Conservation (phyloP, 2,329 filamentous ascomycete species). For the Metarhizium guizhouense region DNA sequence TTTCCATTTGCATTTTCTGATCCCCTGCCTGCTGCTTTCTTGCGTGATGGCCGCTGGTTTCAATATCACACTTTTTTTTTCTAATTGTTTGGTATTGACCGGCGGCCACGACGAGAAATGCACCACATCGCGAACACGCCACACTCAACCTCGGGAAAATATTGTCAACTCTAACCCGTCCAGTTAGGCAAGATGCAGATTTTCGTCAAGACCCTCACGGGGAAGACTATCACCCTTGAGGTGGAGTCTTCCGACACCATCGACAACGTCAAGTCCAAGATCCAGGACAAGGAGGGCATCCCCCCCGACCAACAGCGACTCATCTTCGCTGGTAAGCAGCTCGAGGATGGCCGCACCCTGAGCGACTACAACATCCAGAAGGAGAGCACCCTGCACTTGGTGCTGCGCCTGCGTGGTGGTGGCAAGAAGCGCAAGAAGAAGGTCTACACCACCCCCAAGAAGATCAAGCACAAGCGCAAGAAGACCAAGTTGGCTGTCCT, state of each 20-base stretch:
- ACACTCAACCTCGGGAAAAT: neutral
- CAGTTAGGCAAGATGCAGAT: slow-evolving; percentile 63
- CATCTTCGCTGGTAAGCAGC: slow-evolving; percentile 99
- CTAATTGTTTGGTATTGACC: neutral
- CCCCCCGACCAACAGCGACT: slow-evolving; percentile 98
- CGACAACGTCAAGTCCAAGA: slow-evolving; percentile 99
- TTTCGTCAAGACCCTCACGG: slow-evolving; percentile 84
- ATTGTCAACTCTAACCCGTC: slow-evolving; percentile 29
- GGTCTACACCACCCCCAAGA: slow-evolving; percentile 99
- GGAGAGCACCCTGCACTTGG: slow-evolving; percentile 96
- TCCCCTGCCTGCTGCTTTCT: slow-evolving; percentile 15
- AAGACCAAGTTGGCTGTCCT: slow-evolving; percentile 99
- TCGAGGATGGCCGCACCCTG: slow-evolving; percentile 97
- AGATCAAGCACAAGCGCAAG: slow-evolving; percentile 99
- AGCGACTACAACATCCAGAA: slow-evolving; percentile 99
- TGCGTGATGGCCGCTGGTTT: slow-evolving; percentile 1
- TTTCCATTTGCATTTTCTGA: neutral
- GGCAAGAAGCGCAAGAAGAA: slow-evolving; percentile 99
- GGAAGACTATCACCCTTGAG: slow-evolving; percentile 99
- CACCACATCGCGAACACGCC: neutral
- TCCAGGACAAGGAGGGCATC: slow-evolving; percentile 98
- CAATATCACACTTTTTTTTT: neutral
- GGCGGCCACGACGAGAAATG: neutral
- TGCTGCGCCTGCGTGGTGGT: slow-evolving; percentile 96
- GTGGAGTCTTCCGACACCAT: slow-evolving; percentile 99